Percentiles rank a stretch among this genome's conserved stretches.
Evolutionary conservation across 2,329 filamentous ascomycete species (phyloP).

Genomic region (Fusarium sp.): DNA sequence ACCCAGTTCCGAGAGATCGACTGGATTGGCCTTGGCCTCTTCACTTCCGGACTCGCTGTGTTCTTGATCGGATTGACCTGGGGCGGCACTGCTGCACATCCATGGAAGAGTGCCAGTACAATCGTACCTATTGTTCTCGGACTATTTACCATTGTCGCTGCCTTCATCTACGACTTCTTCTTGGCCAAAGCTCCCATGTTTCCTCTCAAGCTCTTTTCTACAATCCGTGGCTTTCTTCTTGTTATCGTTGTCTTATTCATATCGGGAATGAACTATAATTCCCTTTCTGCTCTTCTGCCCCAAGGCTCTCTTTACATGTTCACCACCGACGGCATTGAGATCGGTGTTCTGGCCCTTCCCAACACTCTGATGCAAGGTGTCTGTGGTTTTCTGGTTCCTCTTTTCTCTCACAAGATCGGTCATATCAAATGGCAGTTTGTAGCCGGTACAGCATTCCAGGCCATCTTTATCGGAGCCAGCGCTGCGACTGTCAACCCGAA

Average conservation of each 20-base stretch:
- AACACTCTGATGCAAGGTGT: conserved; percentile 2
- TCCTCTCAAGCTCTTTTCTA: not conserved
- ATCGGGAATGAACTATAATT: conserved; percentile 27
- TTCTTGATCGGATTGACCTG: conserved; percentile 18
- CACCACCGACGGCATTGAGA: conserved; percentile 19
- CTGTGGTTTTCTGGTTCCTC: not conserved
- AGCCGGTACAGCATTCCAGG: conserved; percentile 5
- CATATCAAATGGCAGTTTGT: conserved; percentile 25
- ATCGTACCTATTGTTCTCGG: conserved; percentile 4
- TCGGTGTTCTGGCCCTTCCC: conserved; percentile 9
- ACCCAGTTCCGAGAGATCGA: conserved; percentile 21
- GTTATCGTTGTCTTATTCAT: conserved; percentile 16
- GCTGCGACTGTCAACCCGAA: conserved; percentile 31
- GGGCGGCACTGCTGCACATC: conserved; percentile 7
- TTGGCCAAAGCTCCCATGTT: conserved; percentile 16
- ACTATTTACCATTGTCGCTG: not conserved
- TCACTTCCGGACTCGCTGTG: conserved; percentile 5
- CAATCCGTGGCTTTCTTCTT: conserved; percentile 3
- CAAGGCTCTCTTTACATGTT: conserved; percentile 32
- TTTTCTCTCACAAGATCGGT: conserved; percentile 2
- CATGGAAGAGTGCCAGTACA: conserved; percentile 15
- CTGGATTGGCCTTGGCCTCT: conserved; percentile 3
- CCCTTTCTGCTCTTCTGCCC: conserved; percentile 15
- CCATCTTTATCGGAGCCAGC: conserved; percentile 18
- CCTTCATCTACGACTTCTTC: conserved; percentile 14